Percentiles rank a stretch among this genome's conserved stretches.
Evolutionary conservation across 1,284 basidiomycete genomes (phyloP).

Genomic region (Wallemia hederae): DNA sequence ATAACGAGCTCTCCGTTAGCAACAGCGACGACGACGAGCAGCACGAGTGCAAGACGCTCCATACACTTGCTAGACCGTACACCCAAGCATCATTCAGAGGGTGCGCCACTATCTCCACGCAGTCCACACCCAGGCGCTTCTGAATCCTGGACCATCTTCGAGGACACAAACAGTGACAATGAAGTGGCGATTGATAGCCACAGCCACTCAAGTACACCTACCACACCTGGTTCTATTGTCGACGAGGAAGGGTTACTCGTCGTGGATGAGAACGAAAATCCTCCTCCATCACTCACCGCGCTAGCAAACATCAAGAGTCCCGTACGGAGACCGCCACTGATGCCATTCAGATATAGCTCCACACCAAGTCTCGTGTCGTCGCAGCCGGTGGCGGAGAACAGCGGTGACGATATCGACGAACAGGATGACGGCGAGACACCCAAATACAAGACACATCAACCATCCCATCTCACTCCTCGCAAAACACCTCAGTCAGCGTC

Average conservation of each 20-base stretch:
- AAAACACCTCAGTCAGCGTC: neutral
- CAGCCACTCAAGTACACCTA: neutral
- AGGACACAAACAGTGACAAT: neutral
- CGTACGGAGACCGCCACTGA: neutral
- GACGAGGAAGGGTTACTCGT: neutral
- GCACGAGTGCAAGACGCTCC: too few species aligned
- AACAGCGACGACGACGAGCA: too few species aligned
- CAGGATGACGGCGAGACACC: neutral
- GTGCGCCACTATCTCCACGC: neutral
- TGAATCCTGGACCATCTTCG: neutral
- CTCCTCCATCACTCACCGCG: too few species aligned
- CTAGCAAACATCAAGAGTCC: neutral
- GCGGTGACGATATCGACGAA: too few species aligned
- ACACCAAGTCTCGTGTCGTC: neutral
- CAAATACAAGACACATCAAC: neutral
- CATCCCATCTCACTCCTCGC: neutral
- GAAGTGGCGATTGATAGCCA: neutral
- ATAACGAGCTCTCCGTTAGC: neutral
- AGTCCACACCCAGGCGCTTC: neutral
- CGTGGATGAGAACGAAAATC: neutral
- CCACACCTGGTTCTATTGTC: too few species aligned
- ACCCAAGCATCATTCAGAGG: neutral
- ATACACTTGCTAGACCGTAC: neutral
- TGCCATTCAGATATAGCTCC: neutral
- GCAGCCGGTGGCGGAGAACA: neutral